Evolutionary conservation across 306 rosid genomes (phyloP).

Genomic region (Inga oerstediana): DNA sequence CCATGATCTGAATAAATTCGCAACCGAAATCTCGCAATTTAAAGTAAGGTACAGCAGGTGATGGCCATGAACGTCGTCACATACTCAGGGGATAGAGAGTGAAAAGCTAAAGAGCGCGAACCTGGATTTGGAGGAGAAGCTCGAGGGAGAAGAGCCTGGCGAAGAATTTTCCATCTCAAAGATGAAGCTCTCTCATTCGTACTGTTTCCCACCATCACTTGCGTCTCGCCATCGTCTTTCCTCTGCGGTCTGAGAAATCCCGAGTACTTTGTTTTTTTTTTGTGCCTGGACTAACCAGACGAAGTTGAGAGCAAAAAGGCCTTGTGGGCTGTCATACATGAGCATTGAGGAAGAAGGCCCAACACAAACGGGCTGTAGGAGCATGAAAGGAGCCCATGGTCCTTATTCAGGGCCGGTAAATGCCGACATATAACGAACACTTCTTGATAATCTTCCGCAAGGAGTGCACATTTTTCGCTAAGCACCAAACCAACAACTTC

Average conservation of each 20-base stretch:
- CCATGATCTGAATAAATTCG: background rate
- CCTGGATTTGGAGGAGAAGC: conserved; percentile 33
- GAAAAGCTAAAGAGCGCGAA: background rate
- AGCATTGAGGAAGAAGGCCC: background rate
- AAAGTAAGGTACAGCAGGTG: background rate
- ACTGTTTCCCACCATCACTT: background rate
- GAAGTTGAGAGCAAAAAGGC: background rate
- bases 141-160: conserved; percentile 57
- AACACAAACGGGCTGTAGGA: background rate
- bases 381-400: background rate
- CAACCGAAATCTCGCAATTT: background rate
- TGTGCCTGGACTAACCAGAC: background rate
- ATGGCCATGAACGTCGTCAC: background rate
- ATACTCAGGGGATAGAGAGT: background rate
- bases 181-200: conserved; percentile 45
- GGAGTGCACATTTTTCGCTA: no score
- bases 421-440: no score
- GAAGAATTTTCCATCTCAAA: conserved; percentile 62
- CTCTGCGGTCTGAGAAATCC: background rate
- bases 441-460: no score
- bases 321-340: background rate
- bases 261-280: background rate
- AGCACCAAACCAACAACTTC: no score
- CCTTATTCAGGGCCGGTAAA: background rate
- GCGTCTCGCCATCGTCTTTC: background rate